These are phyloP conservation scores for Leucocoprinus birnbaumii DNA, from an alignment of 768 basidiomycete genomes.

Conservation along the genomic window DNA sequence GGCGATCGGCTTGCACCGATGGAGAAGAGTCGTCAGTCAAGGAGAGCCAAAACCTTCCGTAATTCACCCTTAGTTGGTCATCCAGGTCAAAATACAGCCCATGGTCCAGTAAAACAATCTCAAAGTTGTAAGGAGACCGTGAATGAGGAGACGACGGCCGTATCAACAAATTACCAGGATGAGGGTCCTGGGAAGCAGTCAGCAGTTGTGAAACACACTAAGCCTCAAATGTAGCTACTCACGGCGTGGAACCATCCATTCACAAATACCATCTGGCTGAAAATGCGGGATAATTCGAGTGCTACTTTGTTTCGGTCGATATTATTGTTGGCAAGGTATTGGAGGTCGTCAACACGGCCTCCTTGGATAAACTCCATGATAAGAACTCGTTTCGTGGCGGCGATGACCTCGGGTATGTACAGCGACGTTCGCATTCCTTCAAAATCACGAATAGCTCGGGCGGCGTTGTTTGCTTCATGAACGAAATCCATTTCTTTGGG, in stretches of 20 bases:
- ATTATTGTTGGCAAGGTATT: slow-evolving; percentile 72
- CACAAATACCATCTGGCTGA: slow-evolving; percentile 92
- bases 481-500: slow-evolving; percentile 95
- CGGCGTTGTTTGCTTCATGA: slow-evolving; percentile 86
- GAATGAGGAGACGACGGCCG: slow-evolving; percentile 63
- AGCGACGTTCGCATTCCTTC: slow-evolving; percentile 67
- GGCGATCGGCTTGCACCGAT: slow-evolving; percentile 60
- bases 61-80: slow-evolving; percentile 73
- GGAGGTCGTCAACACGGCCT: slow-evolving; percentile 83
- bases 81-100: slow-evolving; percentile 93
- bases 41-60: slow-evolving; percentile 88
- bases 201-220: slow-evolving; percentile 7
- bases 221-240: slow-evolving; percentile 23
- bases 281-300: slow-evolving; percentile 86
- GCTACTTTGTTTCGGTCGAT: slow-evolving; percentile 96
- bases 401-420: slow-evolving; percentile 83
- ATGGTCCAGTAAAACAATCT: slow-evolving; percentile 93
- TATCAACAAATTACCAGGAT: slow-evolving; percentile 92
- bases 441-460: slow-evolving; percentile 71
- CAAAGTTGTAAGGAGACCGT: slow-evolving; percentile 89
- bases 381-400: slow-evolving; percentile 79
- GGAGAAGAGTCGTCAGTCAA: slow-evolving; percentile 75
- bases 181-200: slow-evolving; percentile 63
- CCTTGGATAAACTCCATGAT: slow-evolving; percentile 96
- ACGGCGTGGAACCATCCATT: slow-evolving; percentile 90